Conservation (phyloP, 768 basidiomycete genomes). For the Amanita muscaria region DNA sequence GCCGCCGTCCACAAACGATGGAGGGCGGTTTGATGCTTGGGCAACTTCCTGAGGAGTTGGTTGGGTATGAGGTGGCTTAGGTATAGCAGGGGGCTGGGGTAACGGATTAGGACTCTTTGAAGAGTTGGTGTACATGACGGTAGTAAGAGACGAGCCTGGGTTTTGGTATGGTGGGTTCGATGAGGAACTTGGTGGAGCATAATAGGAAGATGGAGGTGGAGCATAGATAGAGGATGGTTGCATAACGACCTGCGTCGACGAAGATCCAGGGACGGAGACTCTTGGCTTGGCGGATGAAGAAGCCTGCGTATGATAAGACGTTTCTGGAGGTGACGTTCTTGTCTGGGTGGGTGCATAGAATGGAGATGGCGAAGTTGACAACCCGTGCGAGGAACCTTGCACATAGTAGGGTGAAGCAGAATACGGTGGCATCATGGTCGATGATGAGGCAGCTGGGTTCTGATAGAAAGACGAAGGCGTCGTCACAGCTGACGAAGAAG, state of each 20-base stretch:
- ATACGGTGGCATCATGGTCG: conserved; percentile 11
- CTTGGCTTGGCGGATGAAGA: too few relatives aligned
- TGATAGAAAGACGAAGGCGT: conserved; percentile 10
- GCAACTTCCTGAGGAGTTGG: conserved; percentile 1
- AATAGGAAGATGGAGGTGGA: conserved; percentile 7
- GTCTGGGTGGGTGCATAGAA: too few relatives aligned
- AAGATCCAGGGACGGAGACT: conserved; percentile 11
- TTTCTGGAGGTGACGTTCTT: conserved; percentile 6
- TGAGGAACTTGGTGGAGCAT: too few relatives aligned
- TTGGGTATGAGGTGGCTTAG: neutral
- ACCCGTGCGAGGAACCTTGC: neutral
- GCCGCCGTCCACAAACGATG: conserved; percentile 23
- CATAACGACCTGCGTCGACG: conserved; percentile 5
- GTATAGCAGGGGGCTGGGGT: neutral
- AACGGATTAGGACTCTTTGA: neutral
- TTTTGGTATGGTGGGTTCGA: neutral
- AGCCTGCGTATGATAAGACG: too few relatives aligned
- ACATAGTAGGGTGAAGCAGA: conserved; percentile 11
- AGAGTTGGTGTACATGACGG: conserved; percentile 4
- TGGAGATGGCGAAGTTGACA: conserved; percentile 1
- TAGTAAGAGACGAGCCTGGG: conserved; percentile 6
- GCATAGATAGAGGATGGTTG: conserved; percentile 15
- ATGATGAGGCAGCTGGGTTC: conserved; percentile 4
- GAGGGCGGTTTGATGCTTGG: conserved; percentile 25
- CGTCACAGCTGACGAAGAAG: conserved; percentile 1